Conservation (phyloP, 345 rosid species). For the Combretum micranthum region DNA sequence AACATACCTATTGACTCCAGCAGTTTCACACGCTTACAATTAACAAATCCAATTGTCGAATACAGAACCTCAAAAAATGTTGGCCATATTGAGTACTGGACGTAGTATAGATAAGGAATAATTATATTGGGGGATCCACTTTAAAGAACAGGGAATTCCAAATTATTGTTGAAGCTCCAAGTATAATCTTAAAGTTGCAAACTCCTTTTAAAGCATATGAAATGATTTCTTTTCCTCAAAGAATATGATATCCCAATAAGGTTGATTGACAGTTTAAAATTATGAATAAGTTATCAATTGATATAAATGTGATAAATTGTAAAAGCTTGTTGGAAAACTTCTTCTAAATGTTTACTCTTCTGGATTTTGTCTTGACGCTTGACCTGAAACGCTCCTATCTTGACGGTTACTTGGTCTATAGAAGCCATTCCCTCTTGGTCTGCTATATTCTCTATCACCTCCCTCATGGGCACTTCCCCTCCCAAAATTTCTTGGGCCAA, state of each 20-base stretch:
- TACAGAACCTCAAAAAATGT: no score
- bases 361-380: slow-evolving; percentile 22
- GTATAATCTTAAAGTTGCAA: no score
- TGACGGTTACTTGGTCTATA: slow-evolving; percentile 30
- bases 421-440: slow-evolving; percentile 50
- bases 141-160: no score
- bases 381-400: slow-evolving; percentile 33
- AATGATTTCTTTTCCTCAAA: no score
- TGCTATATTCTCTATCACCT: slow-evolving; percentile 36
- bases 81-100: no score
- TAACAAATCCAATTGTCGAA: no score
- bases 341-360: slow-evolving; percentile 8
- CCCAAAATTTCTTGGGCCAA: slow-evolving; percentile 32
- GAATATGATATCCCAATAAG: not conserved
- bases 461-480: slow-evolving; percentile 35
- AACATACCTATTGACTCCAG: no score
- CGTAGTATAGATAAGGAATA: no score
- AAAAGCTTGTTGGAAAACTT: slow-evolving; percentile 1
- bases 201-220: no score
- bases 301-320: not conserved
- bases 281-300: slow-evolving; percentile 2
- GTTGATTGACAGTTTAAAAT: not conserved
- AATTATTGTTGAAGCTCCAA: no score
- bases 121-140: no score
- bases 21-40: no score